Evolutionary conservation across 2,329 filamentous ascomycete species (phyloP).

Genomic region (Exutisphaerella laricina): DNA sequence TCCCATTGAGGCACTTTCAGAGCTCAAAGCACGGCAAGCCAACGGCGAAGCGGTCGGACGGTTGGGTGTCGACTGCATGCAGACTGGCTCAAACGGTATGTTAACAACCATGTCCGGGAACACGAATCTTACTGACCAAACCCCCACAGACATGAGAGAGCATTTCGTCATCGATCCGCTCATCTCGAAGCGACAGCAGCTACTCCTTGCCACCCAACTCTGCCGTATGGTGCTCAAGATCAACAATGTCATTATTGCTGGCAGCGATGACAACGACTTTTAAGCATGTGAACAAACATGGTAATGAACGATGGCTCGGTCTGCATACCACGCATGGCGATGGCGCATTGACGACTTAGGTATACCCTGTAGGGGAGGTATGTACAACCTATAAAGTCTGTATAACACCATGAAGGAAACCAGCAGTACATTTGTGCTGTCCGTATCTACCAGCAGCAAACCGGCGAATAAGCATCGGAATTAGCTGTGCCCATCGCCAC

Average conservation of each 20-base stretch:
- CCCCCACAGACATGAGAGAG: slow-evolving; percentile 76
- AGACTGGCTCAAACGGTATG: slow-evolving; percentile 77
- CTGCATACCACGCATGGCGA: slow-evolving; percentile 8
- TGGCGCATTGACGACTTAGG: slow-evolving; percentile 12
- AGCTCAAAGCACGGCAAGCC: slow-evolving; percentile 93
- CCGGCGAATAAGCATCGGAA: too few relatives aligned
- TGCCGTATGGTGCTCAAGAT: slow-evolving; percentile 97
- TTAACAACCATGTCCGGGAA: not conserved
- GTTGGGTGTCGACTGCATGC: slow-evolving; percentile 97
- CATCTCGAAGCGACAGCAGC: slow-evolving; percentile 96
- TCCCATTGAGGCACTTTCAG: slow-evolving; percentile 89
- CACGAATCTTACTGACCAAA: not conserved
- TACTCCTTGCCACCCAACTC: slow-evolving; percentile 91
- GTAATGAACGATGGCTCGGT: not conserved
- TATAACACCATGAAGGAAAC: slow-evolving; percentile 3
- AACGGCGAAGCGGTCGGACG: slow-evolving; percentile 68
- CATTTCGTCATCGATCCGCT: slow-evolving; percentile 97
- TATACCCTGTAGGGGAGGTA: slow-evolving; percentile 12
- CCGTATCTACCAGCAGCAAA: not conserved
- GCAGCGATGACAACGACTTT: slow-evolving; percentile 80
- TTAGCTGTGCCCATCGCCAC: too few relatives aligned
- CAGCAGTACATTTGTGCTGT: not conserved
- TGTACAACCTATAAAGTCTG: slow-evolving; percentile 17
- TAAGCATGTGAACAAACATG: slow-evolving; percentile 36
- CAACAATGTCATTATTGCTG: slow-evolving; percentile 92